Percentiles rank a stretch among this genome's conserved stretches.
Evolutionary conservation across 768 basidiomycete species (phyloP).

Genomic region (Russula emetica): DNA sequence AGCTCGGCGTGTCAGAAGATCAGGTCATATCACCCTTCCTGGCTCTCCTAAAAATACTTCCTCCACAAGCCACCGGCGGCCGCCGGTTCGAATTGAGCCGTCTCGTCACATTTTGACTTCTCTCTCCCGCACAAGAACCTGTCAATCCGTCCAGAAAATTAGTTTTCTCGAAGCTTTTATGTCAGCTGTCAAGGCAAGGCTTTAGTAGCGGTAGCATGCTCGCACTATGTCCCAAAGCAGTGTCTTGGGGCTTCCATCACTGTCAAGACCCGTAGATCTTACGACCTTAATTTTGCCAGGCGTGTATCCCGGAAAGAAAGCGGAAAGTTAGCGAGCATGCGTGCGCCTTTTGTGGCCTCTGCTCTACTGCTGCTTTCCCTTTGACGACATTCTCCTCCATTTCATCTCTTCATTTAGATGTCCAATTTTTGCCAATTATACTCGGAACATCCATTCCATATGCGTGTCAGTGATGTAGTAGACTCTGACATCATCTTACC

Average conservation of each 20-base stretch:
- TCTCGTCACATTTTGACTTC: too few species aligned
- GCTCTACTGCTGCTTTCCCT: neutral
- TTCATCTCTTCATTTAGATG: constrained; percentile 1
- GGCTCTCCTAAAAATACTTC: too few species aligned
- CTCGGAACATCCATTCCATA: constrained; percentile 18
- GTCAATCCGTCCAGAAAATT: neutral
- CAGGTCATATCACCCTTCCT: too few species aligned
- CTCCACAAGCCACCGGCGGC: too few species aligned
- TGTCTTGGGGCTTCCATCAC: neutral
- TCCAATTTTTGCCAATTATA: neutral
- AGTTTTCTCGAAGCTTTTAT: constrained; percentile 5
- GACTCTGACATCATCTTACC: neutral
- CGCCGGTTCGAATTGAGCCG: neutral
- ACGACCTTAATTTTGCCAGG: constrained; percentile 8
- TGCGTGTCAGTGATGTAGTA: too few species aligned
- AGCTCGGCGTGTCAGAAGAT: too few species aligned
- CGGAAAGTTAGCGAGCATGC: constrained; percentile 8
- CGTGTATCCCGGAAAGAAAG: constrained; percentile 9
- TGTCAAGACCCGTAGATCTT: neutral
- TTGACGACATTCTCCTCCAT: constrained; percentile 4
- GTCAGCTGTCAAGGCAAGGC: neutral
- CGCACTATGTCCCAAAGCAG: neutral
- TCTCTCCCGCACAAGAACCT: neutral
- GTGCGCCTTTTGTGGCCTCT: neutral
- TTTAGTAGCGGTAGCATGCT: neutral